These are phyloP conservation scores for Aspergillus flavus DNA, from an alignment of 2,329 filamentous ascomycete species.

Conservation along the genomic window DNA sequence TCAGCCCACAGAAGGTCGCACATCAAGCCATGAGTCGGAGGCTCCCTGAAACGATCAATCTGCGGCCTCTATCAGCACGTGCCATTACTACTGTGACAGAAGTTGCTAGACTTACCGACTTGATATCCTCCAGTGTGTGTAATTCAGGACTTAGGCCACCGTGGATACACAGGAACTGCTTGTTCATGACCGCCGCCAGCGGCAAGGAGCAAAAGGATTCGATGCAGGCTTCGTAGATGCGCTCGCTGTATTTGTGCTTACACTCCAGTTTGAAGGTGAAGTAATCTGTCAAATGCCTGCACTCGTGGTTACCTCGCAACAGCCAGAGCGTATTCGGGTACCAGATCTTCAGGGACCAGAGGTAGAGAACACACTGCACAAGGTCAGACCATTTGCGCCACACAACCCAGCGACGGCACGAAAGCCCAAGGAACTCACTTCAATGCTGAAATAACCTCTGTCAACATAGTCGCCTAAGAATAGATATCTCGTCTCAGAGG, in stretches of 20 bases:
- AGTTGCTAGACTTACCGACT: slow-evolving; percentile 63
- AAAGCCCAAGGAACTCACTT: slow-evolving; percentile 53
- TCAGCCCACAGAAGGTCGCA: slow-evolving; percentile 99
- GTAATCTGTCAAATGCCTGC: slow-evolving; percentile 97
- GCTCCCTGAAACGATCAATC: slow-evolving; percentile 97
- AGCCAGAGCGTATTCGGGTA: slow-evolving; percentile 98
- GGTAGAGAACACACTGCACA: slow-evolving; percentile 83
- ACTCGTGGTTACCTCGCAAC: slow-evolving; percentile 96
- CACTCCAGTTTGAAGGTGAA: slow-evolving; percentile 99
- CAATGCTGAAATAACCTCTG: slow-evolving; percentile 97
- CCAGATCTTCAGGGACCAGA: slow-evolving; percentile 98
- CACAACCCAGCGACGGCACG: background rate
- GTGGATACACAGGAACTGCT: slow-evolving; percentile 98
- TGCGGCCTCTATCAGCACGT: slow-evolving; percentile 42
- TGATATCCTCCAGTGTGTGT: slow-evolving; percentile 91
- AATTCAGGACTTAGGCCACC: slow-evolving; percentile 94
- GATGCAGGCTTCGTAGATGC: slow-evolving; percentile 96
- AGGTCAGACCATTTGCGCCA: slow-evolving; percentile 14
- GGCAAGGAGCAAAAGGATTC: slow-evolving; percentile 95
- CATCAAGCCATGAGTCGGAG: slow-evolving; percentile 96
- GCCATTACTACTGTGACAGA: too few species aligned
- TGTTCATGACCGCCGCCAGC: slow-evolving; percentile 98
- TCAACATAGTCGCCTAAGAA: slow-evolving; percentile 99
- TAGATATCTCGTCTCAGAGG: slow-evolving; percentile 91
- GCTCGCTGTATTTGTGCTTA: slow-evolving; percentile 99